These are phyloP conservation scores for Penicillium coffeae DNA, from an alignment of 495 filamentous ascomycete species.

Conservation along the genomic window DNA sequence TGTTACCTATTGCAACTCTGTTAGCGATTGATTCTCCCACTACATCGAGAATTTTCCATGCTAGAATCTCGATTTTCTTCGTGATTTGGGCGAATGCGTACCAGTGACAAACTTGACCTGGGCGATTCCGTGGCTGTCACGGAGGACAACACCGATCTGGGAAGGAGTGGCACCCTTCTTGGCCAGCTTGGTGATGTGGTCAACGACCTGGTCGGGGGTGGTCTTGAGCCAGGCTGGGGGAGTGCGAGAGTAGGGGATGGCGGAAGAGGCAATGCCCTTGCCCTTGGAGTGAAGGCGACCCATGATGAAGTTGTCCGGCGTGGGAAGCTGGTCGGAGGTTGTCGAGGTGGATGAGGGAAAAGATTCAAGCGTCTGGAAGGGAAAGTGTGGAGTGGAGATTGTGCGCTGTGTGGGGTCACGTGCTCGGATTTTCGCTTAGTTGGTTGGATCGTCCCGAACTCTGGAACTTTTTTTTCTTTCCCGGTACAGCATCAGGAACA, in stretches of 20 bases:
- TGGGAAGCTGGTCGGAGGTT: conserved; percentile 34
- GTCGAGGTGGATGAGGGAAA: conserved; percentile 34
- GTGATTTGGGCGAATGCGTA: conserved; percentile 44
- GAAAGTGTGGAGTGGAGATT: conserved; percentile 6
- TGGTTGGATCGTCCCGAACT: conserved; percentile 12
- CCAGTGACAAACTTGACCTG: conserved; percentile 96
- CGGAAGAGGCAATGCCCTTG: conserved; percentile 95
- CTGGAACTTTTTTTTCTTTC: conserved; percentile 5
- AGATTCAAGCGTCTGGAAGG: conserved; percentile 10
- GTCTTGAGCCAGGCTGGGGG: conserved; percentile 91
- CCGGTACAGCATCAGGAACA: background rate
- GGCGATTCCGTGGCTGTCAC: conserved; percentile 94
- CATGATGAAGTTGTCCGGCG: conserved; percentile 52
- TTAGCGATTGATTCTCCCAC: conserved; percentile 20
- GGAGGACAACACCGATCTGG: conserved; percentile 96
- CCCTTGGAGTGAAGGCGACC: conserved; percentile 98
- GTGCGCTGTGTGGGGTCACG: conserved; percentile 22
- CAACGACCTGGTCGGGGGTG: conserved; percentile 84
- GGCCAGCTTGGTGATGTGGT: conserved; percentile 98
- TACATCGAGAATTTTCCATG: background rate
- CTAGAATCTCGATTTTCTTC: background rate
- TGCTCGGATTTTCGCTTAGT: conserved; percentile 27
- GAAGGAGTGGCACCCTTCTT: conserved; percentile 96
- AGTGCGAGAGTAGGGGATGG: conserved; percentile 93
- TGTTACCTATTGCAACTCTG: conserved; percentile 68